Base-by-base conservation (phyloP, 1,139 yeast species). In the Lodderomyces elongisporus region DNA sequence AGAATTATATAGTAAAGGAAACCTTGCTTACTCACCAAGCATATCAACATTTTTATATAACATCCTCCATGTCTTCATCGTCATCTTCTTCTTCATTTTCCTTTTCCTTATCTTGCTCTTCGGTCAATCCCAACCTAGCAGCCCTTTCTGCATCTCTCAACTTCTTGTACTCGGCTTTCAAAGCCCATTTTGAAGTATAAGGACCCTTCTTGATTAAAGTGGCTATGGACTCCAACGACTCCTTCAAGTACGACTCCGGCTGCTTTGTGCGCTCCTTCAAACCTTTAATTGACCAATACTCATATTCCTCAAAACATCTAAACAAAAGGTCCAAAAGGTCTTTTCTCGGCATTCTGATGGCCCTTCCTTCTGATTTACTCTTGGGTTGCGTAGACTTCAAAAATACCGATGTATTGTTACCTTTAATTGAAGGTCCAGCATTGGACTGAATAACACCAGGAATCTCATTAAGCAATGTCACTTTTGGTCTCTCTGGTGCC, bases 221-320 rank as follows among this genome's bases (percentile, higher is more conserved):
- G 1, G 98, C 98, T 54, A 91, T 87, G 31, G 85, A 78, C 41
- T 91, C 98, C 34, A 91, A 66, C 35, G 91, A 84, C 54, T 89
- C 96, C 53, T 91, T 88, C 46, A 91, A 67, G 55, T 85, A 93
- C 3, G 85, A 81, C 55, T 93, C 98, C 1, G 99, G 99, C 64
- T 91, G 99, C 51, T 82, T 81, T 2, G 97, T 88, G 48, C 95
- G 75, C 56, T 91, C 98, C 54, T 88, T 84, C 42, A 91, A 67
- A 25, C 96, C 96, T 59, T 88, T 88, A 70, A 91, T 71, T 8
- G 94, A 81, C 98, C 98, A 91, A 58, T 89, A 91, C 54, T 91
- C 97, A 56, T 85, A 88, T 57, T 89, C 94, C 55, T 88, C 96
- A 58, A 91, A 91, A 47, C 91, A 69, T 47, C 85, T 73, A 73